Evolutionary conservation across 2,329 filamentous ascomycete genomes (phyloP), one percentile per base, ranked within the genome.

Genomic region (Penicillium concentricum): DNA sequence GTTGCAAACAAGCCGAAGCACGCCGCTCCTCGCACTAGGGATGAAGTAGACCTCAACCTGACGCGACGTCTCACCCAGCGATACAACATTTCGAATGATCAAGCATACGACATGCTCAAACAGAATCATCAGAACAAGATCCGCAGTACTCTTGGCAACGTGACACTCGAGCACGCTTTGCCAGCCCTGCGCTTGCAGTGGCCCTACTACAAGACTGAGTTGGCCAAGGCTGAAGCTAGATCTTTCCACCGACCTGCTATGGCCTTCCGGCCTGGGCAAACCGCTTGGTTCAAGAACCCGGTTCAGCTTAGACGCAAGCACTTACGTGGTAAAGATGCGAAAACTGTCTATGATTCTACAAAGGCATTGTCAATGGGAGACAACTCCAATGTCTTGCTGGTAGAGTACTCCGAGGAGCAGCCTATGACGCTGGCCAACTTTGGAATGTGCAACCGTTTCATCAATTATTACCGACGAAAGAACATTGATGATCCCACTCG

Each of bases 121-220:
- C 92, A 96, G 74, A 97, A 97, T 69, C 92, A 96, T 69, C 91
- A 96, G 76, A 92, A 91, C 81, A 97, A 96, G 75, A 90, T 99
- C 59, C 87, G 94, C 64, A 94, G 92, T 51, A 96, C 91, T 1
- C 84, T 99, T 59, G 91, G 92, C 44, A 93, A 92, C 69, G 86
- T 96, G 60, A 87, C 89, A n/a, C 87, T 99, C 41, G 94, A 99
- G 72, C 94, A 99, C 77, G 92, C 90, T 73, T 82, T 96, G 80
- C 93, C 94, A 16, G 94, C 94, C 12, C 81, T 93, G 68, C 92
- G 93, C 69, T 79, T 99, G 39, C 90, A 95, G 61, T 97, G 91
- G 85, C 94, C 94, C 38, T 97, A 96, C 80, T 99, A 97, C 79
- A 91, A 90, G 69, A 91, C 94, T 54, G 91, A 89, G 69, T 81